Base-by-base conservation (phyloP, 208 protist genomes). In the Trypanosoma lewisi region DNA sequence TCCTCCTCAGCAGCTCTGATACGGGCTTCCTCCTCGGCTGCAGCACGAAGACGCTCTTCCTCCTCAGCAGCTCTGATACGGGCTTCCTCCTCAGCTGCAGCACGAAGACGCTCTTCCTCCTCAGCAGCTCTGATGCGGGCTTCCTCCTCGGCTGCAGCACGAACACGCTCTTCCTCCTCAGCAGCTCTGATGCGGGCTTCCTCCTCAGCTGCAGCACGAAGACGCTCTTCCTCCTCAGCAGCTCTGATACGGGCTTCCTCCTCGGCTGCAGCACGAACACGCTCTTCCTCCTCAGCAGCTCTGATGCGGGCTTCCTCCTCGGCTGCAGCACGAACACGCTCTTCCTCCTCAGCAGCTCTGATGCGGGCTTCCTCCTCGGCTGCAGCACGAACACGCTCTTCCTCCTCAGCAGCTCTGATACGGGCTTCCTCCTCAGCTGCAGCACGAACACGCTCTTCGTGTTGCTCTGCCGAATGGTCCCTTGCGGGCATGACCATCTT, bases 191-290 rank as follows among this genome's bases (percentile, higher is more conserved):
- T 34, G 19, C 68, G 56, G 41, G 48, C 42, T 47, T 65, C 25
- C 21, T 48, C 57, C 21, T 31, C 42, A 54, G 65, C 70, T 42
- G 67, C 75, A 57, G 67, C 75, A 0, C 27, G 33, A 30, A 37
- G 52, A 47, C 37, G 50, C 41, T 61, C 57, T 39, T 70, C 66
- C 17, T 59, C 63, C 42, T 75, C 72, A 16, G 58, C 62, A 69
- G 67, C 69, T 0, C 25, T 57, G 6, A 52, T 19, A 16, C 60
- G 39, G 5, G 11, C 21, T 63, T 41, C 57, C 47, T 71, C 55
- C 17, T 63, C 72, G 28, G 70, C 63, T 42, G 72, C 65, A 0
- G 36, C 23, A n/a, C 52, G 52, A 11, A 44, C 2, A 45, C 56
- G 63, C 16, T 59, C 4, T 59, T 53, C 69, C 16, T 63, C 57